These are phyloP conservation scores for Sapria himalayana DNA, from an alignment of 345 rosid genomes.

Conservation along the genomic window DNA sequence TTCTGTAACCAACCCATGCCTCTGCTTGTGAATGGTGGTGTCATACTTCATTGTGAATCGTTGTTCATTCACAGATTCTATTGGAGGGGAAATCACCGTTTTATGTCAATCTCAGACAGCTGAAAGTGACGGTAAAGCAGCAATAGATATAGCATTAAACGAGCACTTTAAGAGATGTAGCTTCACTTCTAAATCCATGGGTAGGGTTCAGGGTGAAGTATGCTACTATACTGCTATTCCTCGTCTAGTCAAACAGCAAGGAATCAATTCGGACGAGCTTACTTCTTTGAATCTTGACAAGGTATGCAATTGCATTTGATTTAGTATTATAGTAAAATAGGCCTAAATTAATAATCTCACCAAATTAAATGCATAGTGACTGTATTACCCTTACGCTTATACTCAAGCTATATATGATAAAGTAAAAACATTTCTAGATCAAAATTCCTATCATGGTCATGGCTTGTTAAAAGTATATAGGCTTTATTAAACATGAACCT, in stretches of 20 bases:
- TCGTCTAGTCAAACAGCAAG: constrained; percentile 38
- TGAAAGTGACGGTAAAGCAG: constrained; percentile 22
- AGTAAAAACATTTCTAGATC: no score
- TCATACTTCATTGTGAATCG: not conserved
- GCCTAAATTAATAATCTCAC: no score
- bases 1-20: no score
- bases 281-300: constrained; percentile 89
- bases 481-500: no score
- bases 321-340: no score
- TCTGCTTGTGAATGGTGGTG: not conserved
- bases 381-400: no score
- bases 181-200: constrained; percentile 22
- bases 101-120: constrained; percentile 30
- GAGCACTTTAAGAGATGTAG: constrained; percentile 41
- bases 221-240: constrained; percentile 73
- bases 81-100: constrained; percentile 81
- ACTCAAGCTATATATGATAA: no score
- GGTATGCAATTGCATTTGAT: constrained; percentile 16
- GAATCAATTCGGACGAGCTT: constrained; percentile 43
- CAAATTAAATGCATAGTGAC: no score
- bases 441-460: no score
- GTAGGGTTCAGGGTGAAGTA: constrained; percentile 23
- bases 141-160: constrained; percentile 53
- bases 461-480: no score
- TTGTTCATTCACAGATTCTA: constrained; percentile 37